Evolutionary conservation across 306 rosid genomes (phyloP), one percentile per base, ranked within the genome.

Genomic region (Malus sieversii): DNA sequence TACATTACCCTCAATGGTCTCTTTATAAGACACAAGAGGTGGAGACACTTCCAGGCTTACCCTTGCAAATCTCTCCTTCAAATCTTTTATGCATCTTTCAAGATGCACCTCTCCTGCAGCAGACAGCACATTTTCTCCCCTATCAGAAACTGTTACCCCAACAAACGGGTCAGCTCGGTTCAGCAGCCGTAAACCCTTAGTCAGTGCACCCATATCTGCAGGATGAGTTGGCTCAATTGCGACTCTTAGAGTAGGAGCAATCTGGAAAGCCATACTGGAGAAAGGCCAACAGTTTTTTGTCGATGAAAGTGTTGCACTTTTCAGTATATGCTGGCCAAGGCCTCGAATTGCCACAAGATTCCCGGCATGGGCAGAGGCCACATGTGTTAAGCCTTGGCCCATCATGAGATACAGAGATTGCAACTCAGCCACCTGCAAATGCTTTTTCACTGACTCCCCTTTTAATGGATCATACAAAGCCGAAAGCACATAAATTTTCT

Each of bases 51-150:
- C 88, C 89, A 91, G 79, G 76, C 84, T 84, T 45, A 91, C 88
- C 87, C 88, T 91, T 1, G 98, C 96, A 85, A 94, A 94, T 74
- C 98, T 90, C 4, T 91, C 98, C 87, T 88, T 85, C 71, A 94
- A 86, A 87, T 94, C 97, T 80, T 90, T 91, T 81, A 90, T 73
- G 85, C 98, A 94, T 77, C 98, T 87, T 84, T 94, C 93, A 6
- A 91, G 97, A 85, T 91, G 97, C 77, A 94, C 97, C 80, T 94
- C 98, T 46, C 98, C 98, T 2, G 97, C 96, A 4, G 96, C 98
- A 69, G 94, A 86, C 69, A 93, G 84, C 46, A 93, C 93, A 73
- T 88, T 91, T 73, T 91, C 97, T 57, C 98, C 98, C 82, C 96
- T 87, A 0, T 85, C 90, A 65, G 94, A 90, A 81, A 87, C 92